Conservation (phyloP, 768 basidiomycete species). For the Leucocoprinus leucothites region DNA sequence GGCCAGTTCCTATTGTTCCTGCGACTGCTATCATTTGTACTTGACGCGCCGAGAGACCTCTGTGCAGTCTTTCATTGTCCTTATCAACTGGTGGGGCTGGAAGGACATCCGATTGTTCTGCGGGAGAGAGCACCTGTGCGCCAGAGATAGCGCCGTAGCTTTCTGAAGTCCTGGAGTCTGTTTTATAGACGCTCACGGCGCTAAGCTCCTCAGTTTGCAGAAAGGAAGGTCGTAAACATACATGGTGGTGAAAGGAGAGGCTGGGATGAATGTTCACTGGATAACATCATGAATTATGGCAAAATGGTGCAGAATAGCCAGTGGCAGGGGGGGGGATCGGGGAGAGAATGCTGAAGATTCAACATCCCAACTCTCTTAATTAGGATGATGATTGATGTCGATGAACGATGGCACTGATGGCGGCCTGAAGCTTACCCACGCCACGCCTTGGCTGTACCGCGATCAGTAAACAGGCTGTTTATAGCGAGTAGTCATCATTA, state of each 20-base stretch:
- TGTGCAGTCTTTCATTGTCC: constrained; percentile 37
- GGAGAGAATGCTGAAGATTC: too few species aligned
- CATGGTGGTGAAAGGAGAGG: constrained; percentile 8
- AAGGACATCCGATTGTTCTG: constrained; percentile 8
- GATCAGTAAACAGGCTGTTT: background rate
- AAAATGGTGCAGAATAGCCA: background rate
- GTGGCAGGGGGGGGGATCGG: background rate
- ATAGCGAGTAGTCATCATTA: background rate
- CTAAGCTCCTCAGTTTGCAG: background rate
- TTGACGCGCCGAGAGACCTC: constrained; percentile 72
- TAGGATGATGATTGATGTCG: too few species aligned
- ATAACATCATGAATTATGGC: constrained; percentile 2
- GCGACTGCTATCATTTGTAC: constrained; percentile 89
- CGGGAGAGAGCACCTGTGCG: background rate
- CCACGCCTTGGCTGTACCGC: too few species aligned
- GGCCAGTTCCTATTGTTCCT: constrained; percentile 59
- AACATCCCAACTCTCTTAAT: too few species aligned
- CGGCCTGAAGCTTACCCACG: constrained; percentile 6
- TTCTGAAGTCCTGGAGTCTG: background rate
- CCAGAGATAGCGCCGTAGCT: background rate
- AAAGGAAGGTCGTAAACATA: background rate
- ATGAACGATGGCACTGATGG: constrained; percentile 4
- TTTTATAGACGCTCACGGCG: constrained; percentile 2
- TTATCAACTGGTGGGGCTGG: constrained; percentile 1
- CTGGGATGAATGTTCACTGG: background rate